These are phyloP conservation scores for Stagonosporopsis cucurbitacearum DNA, from an alignment of 2,329 filamentous ascomycete genomes.

Conservation along the genomic window DNA sequence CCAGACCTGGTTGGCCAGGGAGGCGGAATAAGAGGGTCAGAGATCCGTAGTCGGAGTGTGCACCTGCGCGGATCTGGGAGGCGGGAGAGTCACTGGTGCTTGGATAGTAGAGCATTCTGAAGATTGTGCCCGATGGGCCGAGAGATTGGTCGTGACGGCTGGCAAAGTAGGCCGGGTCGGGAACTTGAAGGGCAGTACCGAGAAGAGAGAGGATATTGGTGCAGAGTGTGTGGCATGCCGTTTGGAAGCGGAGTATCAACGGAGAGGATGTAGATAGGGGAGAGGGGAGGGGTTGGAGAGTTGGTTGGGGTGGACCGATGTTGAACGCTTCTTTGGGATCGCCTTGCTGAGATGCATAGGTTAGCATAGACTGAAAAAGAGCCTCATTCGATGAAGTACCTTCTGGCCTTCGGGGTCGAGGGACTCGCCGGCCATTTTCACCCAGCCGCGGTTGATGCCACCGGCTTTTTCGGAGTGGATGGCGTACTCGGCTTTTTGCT, in stretches of 20 bases:
- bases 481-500: conserved; percentile 75
- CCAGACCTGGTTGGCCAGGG: conserved; percentile 82
- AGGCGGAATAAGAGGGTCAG: conserved; percentile 82
- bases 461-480: conserved; percentile 67
- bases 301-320: conserved; percentile 73
- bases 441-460: conserved; percentile 83
- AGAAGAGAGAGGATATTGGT: conserved; percentile 76
- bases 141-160: conserved; percentile 62
- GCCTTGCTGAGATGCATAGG: conserved; percentile 63
- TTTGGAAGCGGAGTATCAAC: conserved; percentile 70
- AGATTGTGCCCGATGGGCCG: conserved; percentile 60
- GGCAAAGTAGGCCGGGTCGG: conserved; percentile 63
- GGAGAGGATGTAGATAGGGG: conserved; percentile 66
- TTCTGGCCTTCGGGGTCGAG: conserved; percentile 83
- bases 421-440: conserved; percentile 84
- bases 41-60: conserved; percentile 85
- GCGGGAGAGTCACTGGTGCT: neutral
- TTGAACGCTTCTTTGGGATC: conserved; percentile 89
- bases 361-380: conserved; percentile 43
- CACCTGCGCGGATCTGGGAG: conserved; percentile 74
- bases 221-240: conserved; percentile 75
- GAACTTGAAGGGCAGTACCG: conserved; percentile 72
- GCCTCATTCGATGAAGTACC: conserved; percentile 52
- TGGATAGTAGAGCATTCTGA: conserved; percentile 62
- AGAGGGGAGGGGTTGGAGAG: conserved; percentile 76